Percentiles rank a stretch among this genome's conserved stretches.
These are phyloP conservation scores for Tylopilus intermedius DNA, from an alignment of 768 basidiomycete genomes.

Conservation along the genomic window DNA sequence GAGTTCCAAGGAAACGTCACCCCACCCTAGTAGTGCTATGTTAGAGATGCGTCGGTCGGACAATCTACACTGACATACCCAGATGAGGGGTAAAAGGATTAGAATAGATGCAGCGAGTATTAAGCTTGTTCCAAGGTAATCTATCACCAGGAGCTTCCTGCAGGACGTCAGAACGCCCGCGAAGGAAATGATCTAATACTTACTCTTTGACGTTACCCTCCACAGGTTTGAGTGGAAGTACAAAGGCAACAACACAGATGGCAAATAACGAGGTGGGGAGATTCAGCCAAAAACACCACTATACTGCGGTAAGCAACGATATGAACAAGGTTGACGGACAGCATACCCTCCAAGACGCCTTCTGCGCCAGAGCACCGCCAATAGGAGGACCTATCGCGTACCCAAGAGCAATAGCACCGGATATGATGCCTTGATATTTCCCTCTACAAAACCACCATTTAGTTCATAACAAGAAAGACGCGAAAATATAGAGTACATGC, in stretches of 20 bases:
- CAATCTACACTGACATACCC: slow-evolving; percentile 39
- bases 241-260: slow-evolving; percentile 51
- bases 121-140: slow-evolving; percentile 56
- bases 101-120: slow-evolving; percentile 59
- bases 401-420: slow-evolving; percentile 49
- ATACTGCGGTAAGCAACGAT: neutral
- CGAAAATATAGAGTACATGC: slow-evolving; percentile 26
- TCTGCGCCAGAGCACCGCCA: slow-evolving; percentile 61
- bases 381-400: slow-evolving; percentile 65
- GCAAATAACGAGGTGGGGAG: slow-evolving; percentile 54
- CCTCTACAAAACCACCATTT: slow-evolving; percentile 37
- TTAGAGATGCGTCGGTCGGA: slow-evolving; percentile 1
- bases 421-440: slow-evolving; percentile 75
- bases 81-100: slow-evolving; percentile 66
- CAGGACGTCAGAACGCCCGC: neutral
- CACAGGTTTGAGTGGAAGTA: slow-evolving; percentile 68
- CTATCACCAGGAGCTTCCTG: slow-evolving; percentile 61
- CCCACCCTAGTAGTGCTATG: slow-evolving; percentile 46
- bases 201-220: slow-evolving; percentile 53
- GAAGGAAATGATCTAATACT: neutral
- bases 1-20: slow-evolving; percentile 70
- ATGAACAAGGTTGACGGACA: neutral
- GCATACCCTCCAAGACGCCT: slow-evolving; percentile 57
- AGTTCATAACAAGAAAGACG: neutral
- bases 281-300: slow-evolving; percentile 78